Base-by-base conservation (phyloP, 768 basidiomycete genomes). In the Hemileccinum impolitum region DNA sequence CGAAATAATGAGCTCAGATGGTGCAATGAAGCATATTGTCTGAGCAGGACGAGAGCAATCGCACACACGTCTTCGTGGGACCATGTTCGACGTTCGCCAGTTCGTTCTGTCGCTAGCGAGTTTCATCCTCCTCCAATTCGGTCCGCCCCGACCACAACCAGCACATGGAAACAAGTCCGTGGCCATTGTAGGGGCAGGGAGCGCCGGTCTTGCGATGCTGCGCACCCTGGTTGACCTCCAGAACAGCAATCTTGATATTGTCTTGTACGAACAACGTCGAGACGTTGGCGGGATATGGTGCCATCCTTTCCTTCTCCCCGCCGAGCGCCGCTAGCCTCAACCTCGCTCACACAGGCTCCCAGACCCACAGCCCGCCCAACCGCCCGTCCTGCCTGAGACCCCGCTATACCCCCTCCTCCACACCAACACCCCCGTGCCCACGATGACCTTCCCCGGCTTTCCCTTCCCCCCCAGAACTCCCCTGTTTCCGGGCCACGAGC, bases 221-320 rank as follows among this genome's bases (percentile, higher is more conserved):
- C 79, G 78, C 68, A n/a, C n/a, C n/a, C n/a, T n/a, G n/a, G n/a
- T n/a, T n/a, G n/a, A 79, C 58, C 55, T 83, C 6, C 76, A 77
- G 11, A 62, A 65, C 17, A 45, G 57, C 18, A 59, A 59, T 10
- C 79, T 78, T 72, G 71, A 78, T 19, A 63, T 84, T 19, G 73
- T 73, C 14, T 58, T 82, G 45, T 81, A 74, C 54, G 82, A 85
- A 55, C 72, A 78, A 59, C 71, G 78, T 28, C 60, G 63, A 31
- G 72, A 70, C 53, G 68, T 83, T 5, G 81, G 78, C n/a, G 81
- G 82, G 12, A 63, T 84, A 43, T 84, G 82, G 82, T 75, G 52
- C 35, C 68, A n/a, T 32, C 9, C 9, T 26, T 36, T 34, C 26
- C 26, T 28, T 28, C 26, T 28, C 26, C 4, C 26, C 26, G 26